Evolutionary conservation across 306 rosid genomes (phyloP), one percentile per base, ranked within the genome.

Genomic region (Gleditsia sinensis): DNA sequence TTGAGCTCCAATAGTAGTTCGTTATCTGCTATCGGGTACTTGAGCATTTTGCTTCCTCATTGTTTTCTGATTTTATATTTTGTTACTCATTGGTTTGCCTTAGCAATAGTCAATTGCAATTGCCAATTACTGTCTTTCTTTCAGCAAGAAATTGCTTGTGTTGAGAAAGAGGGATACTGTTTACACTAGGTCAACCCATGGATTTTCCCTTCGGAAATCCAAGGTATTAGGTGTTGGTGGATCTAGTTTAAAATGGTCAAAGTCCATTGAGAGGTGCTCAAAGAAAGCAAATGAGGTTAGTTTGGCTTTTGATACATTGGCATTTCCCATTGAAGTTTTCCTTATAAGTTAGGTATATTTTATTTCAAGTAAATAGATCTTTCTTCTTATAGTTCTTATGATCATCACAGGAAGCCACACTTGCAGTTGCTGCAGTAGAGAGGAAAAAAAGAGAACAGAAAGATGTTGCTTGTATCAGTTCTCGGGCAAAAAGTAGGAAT

Each of bases 191-290:
- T 94, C 98, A 12, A 88, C 67, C 71, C 86, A 85, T 73, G 98
- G 98, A 65, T 92, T 88, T 83, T 94, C 97, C 54, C 96, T 94
- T 34, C 80, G 92, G 82, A 94, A 91, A 81, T 91, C 89, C 85
- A 91, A 92, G 85, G 97, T 94, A 62, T 78, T 94, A 84, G 89
- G 97, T 76, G 89, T 91, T 80, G 98, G 91, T n/a, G 96, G 97
- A 16, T 86, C 92, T 71, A 94, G 98, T 86, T 83, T 94, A 75
- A 94, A 91, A 84, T 94, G 98, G 98, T 94, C 98, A 79, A 94
- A 91, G 84, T 94, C 98, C 78, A 90, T 94, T 70, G 98, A 94
- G 80, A 94, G 55, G 68, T 87, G 75, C 81, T 90, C 98, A 20
- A 91, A 91, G 90, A 87, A 87, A 86, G 97, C 86, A 53, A 91